These are phyloP conservation scores for Tulasnella sp. DNA, from an alignment of 768 basidiomycete species.

Conservation along the genomic window DNA sequence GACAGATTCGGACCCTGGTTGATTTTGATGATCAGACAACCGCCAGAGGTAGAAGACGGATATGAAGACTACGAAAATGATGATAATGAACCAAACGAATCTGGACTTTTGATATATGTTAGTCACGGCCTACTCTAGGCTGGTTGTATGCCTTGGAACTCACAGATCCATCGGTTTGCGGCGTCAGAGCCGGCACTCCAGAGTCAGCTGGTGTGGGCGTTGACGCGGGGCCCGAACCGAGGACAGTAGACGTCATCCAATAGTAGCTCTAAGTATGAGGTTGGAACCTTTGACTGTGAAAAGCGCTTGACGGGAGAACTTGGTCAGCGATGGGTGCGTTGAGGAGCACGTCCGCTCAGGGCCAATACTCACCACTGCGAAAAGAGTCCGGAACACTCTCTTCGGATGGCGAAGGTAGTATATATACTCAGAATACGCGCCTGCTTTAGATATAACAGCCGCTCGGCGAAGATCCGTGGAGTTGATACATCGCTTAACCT, in stretches of 20 bases:
- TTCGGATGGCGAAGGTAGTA: background rate
- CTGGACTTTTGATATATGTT: background rate
- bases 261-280: too few relatives aligned
- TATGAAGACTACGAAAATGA: background rate
- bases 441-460: background rate
- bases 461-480: background rate
- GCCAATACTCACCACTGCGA: too few relatives aligned
- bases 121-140: background rate
- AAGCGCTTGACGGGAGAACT: too few relatives aligned
- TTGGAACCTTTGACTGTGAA: too few relatives aligned
- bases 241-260: too few relatives aligned
- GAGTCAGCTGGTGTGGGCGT: too few relatives aligned
- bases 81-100: background rate
- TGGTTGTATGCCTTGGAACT: background rate
- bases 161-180: background rate
- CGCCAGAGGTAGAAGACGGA: background rate
- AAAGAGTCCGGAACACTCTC: background rate
- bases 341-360: too few relatives aligned
- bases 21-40: background rate
- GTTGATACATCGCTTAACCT: background rate
- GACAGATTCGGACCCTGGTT: background rate
- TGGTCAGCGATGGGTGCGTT: too few relatives aligned
- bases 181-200: too few relatives aligned
- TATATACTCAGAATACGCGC: background rate
- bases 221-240: too few relatives aligned